Base-by-base conservation (phyloP, 331 rosid species). In the Rosa hybrid region DNA sequence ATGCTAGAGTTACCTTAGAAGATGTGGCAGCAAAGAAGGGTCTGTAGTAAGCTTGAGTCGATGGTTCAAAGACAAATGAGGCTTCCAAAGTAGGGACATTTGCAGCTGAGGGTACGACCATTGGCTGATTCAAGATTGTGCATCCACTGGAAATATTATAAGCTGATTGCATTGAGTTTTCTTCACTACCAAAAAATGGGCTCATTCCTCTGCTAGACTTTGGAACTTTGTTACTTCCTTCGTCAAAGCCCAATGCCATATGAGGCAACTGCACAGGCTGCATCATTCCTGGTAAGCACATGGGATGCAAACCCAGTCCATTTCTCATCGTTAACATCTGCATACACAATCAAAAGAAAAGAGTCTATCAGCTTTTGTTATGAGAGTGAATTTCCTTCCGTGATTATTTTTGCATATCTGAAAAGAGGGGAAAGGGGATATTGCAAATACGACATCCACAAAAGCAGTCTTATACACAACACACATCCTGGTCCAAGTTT, bases 271-370 rank as follows among this genome's bases (percentile, higher is more conserved):
- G 80, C 83, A 80, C 68, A 49, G 98, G 87, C 74, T 85, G 90
- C 80, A 82, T 12, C 50, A 81, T 91, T 81, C 90, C 97, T 8
- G 94, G 91, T 75, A 93, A 84, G 83, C 93, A 81, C 92, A 88
- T 85, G 27, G 96, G 94, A 80, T 93, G 99, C 89, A 90, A 82
- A 86, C 96, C 91, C 86, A 90, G 84, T 78, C 98, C 97, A 86
- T 95, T 95, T 81, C 96, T 91, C 91, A 88, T 74, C 56, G 90
- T 84, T 82, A 87, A 62, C 93, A 89, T 89, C 93, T 89, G 86
- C 57, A 80, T 63, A 71, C 76, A 69, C 83, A 85, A 83, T 48
- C 79, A 65, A 30, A 77, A 69, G 34, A 18, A 20, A 57, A 51
- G 10, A 7, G 45, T 23, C 46, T 7, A 14, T 71, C 72, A 69